Conservation (phyloP, 2,329 filamentous ascomycete genomes). For the Drechslera avenae region DNA sequence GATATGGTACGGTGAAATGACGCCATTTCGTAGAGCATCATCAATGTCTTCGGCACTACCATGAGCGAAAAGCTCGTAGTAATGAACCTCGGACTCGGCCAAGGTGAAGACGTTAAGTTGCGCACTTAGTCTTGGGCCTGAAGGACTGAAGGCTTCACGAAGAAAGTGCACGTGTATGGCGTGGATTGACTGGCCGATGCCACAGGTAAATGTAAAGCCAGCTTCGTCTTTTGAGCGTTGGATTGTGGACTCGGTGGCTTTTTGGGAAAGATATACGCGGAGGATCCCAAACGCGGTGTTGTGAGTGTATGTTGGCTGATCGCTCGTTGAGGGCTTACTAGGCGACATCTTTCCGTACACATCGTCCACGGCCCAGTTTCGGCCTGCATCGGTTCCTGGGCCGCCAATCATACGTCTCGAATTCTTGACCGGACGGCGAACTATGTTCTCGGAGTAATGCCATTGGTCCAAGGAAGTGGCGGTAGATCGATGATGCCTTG, state of each 20-base stretch:
- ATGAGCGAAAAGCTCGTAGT: conserved; percentile 6
- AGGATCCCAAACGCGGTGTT: conserved; percentile 6
- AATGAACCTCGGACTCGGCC: neutral
- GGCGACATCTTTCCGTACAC: neutral
- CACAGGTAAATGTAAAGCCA: conserved; percentile 8
- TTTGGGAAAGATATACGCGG: neutral
- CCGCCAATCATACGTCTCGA: neutral
- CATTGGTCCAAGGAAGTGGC: conserved; percentile 10
- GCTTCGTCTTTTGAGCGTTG: neutral
- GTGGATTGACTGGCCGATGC: conserved; percentile 3
- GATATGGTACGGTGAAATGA: conserved; percentile 19
- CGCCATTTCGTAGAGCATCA: conserved; percentile 13
- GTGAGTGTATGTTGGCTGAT: neutral
- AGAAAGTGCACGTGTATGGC: conserved; percentile 6
- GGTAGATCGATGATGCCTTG: conserved; percentile 1
- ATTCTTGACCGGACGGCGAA: neutral
- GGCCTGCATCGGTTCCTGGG: neutral
- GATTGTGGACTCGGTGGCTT: neutral
- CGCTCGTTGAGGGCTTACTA: neutral
- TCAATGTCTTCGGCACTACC: conserved; percentile 15
- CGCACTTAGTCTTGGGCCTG: neutral
- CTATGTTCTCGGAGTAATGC: conserved; percentile 3
- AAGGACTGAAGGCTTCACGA: neutral
- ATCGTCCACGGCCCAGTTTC: neutral
- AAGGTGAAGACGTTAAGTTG: conserved; percentile 11